phyloP scores from a whole-genome alignment of 805 yeast species.

The Zygoascus biomembranicola region DNA sequence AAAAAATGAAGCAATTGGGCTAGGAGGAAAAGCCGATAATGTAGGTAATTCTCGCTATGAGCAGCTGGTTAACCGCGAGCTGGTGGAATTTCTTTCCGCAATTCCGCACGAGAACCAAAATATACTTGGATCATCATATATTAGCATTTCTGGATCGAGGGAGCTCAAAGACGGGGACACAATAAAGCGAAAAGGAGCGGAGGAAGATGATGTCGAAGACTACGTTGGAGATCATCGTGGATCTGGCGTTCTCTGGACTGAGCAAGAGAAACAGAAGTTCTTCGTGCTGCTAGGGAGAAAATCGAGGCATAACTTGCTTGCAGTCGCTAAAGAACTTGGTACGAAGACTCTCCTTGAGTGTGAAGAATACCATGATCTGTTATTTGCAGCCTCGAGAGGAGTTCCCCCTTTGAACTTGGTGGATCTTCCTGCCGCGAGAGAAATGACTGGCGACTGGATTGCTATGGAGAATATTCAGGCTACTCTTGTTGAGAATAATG shows the following conservation, averaged over 20 bases:
- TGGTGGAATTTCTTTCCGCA: conserved; percentile 8
- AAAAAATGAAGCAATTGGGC: no score
- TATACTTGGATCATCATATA: not conserved
- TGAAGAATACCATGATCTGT: conserved; percentile 19
- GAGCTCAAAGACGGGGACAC: not conserved
- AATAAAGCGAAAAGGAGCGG: not conserved
- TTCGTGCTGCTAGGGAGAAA: conserved; percentile 17
- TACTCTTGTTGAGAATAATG: not conserved
- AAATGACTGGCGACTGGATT: conserved; percentile 20
- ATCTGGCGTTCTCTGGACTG: conserved; percentile 15
- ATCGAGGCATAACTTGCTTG: conserved; percentile 18
- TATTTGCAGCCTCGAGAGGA: conserved; percentile 1
- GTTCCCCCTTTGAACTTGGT: conserved; percentile 2
- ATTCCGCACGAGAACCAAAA: not conserved
- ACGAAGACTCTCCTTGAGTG: conserved; percentile 19
- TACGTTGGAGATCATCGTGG: not conserved
- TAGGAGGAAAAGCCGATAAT: not conserved
- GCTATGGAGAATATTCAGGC: conserved; percentile 14
- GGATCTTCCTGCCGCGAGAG: conserved; percentile 20
- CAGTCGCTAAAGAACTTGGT: conserved; percentile 15
- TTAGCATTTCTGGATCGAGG: not conserved
- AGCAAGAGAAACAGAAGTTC: conserved; percentile 18
- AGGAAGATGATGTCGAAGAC: not conserved
- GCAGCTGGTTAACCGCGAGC: conserved; percentile 7
- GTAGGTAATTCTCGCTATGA: conserved; percentile 3